These are phyloP conservation scores for Vanderwaltozyma tropicalis DNA, from an alignment of 805 yeast genomes.

Conservation along the genomic window DNA sequence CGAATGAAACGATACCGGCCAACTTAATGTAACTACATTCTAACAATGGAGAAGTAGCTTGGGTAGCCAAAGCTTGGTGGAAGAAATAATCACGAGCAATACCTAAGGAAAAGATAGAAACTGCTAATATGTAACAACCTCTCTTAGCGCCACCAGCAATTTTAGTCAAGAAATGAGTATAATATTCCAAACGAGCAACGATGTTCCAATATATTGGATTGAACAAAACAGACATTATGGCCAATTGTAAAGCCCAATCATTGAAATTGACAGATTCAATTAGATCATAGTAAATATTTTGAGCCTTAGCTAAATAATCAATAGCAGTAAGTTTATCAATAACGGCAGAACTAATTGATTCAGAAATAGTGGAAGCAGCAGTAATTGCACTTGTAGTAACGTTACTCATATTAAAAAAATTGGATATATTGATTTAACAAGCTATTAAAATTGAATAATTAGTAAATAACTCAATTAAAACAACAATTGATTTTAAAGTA, in stretches of 20 bases:
- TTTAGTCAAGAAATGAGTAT: conserved; percentile 65
- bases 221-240: conserved; percentile 65
- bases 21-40: conserved; percentile 32
- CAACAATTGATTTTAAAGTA: too few species aligned
- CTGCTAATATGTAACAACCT: conserved; percentile 82
- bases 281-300: conserved; percentile 7
- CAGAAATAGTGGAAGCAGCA: not conserved
- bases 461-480: too few species aligned
- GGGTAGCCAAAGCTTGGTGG: conserved; percentile 59
- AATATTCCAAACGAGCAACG: conserved; percentile 80
- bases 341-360: not conserved
- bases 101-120: conserved; percentile 77
- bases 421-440: too few species aligned
- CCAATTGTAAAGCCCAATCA: conserved; percentile 27
- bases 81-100: conserved; percentile 67
- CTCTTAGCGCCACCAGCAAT: conserved; percentile 52
- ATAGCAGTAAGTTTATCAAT: not conserved
- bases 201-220: conserved; percentile 95
- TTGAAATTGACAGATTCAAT: conserved; percentile 11
- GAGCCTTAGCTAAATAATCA: conserved; percentile 3
- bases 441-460: too few species aligned
- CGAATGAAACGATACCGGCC: conserved; percentile 49
- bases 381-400: not conserved
- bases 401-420: not conserved
- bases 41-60: conserved; percentile 53